Percentiles rank a stretch among this genome's conserved stretches.
Conservation (phyloP, 2,329 filamentous ascomycete genomes). For the Phoma sp. region DNA sequence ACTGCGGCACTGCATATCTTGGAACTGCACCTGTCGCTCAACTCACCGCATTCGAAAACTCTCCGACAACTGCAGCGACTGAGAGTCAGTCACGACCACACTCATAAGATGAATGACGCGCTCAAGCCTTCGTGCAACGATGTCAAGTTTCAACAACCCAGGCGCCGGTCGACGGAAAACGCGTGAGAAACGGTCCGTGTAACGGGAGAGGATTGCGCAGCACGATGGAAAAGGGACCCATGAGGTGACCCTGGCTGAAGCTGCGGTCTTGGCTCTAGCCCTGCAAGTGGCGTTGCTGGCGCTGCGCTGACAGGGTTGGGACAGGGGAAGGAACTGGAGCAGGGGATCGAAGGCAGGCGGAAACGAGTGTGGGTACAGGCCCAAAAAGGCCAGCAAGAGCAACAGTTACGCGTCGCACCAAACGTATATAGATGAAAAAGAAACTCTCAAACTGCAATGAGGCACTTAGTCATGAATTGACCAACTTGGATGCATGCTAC, state of each 20-base stretch:
- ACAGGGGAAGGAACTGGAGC: neutral
- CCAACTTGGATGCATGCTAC: no score
- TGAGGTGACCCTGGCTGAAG: neutral
- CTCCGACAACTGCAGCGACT: neutral
- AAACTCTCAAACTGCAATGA: no score
- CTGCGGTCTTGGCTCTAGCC: neutral
- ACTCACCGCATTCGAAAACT: neutral
- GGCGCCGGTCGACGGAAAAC: neutral
- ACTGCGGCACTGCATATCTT: neutral
- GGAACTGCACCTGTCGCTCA: conserved; percentile 3
- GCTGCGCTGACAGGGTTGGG: neutral
- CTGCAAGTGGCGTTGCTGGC: neutral
- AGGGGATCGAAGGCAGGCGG: neutral
- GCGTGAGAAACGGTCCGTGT: neutral
- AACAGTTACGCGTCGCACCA: no score
- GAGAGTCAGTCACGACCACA: neutral
- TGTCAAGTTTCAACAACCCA: neutral
- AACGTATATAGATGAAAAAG: no score
- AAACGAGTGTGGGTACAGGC: no score
- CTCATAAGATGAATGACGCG: neutral
- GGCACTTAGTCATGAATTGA: no score
- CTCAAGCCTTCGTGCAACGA: neutral
- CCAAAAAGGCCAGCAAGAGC: no score
- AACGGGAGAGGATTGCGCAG: neutral
- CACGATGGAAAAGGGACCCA: neutral